phyloP scores from a whole-genome alignment of 176 grass and related monocot genomes.

The Dendrocalamus sinicus region DNA sequence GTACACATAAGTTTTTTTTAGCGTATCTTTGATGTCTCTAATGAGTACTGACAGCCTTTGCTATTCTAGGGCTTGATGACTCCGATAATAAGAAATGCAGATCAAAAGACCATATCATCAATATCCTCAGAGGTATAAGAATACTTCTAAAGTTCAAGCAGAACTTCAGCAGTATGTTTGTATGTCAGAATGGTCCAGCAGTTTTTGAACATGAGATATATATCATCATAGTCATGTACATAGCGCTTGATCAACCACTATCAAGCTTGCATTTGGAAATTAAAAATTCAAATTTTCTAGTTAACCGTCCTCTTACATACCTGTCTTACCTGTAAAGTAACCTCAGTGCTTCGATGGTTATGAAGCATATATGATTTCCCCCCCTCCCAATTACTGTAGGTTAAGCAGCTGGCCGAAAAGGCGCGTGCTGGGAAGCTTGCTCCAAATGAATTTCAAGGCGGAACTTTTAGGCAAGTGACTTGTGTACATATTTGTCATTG shows the following conservation, averaged over 20 bases:
- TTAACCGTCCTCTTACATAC: not conserved
- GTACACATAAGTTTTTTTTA: conserved; percentile 14
- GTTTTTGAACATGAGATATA: conserved; percentile 9
- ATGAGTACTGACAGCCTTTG: conserved; percentile 22
- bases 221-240: conserved; percentile 13
- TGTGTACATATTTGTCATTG: conserved; percentile 8
- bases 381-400: conserved; percentile 47
- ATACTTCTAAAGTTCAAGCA: conserved; percentile 21
- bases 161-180: conserved; percentile 32
- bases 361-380: conserved; percentile 5
- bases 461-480: conserved; percentile 79
- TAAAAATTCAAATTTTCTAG: conserved; percentile 3
- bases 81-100: conserved; percentile 93
- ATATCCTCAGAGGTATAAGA: conserved; percentile 92
- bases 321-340: not conserved
- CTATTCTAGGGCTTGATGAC: conserved; percentile 88
- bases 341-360: not conserved
- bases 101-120: conserved; percentile 90
- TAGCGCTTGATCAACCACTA: conserved; percentile 3
- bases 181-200: not conserved
- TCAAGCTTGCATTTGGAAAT: conserved; percentile 27
- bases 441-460: conserved; percentile 84
- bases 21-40: conserved; percentile 38
- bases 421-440: conserved; percentile 90
- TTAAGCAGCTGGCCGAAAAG: conserved; percentile 91